These are phyloP conservation scores for Fusarium agapanthi DNA, from an alignment of 2,329 filamentous ascomycete genomes.

Conservation along the genomic window DNA sequence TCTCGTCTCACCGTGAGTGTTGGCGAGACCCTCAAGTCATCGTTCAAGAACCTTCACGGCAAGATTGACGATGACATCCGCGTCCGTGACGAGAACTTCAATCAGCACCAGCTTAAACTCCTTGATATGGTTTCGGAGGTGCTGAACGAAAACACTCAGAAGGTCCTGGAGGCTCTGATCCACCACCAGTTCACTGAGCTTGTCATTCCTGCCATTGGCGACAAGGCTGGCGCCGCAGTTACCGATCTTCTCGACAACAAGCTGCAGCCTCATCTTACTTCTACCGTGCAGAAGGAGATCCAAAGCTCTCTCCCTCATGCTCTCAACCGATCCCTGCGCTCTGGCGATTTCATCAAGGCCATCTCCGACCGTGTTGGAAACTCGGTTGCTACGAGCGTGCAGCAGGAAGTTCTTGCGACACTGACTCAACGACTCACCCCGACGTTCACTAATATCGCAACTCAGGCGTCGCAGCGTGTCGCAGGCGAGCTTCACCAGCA, in stretches of 20 bases:
- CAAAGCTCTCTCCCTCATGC: constrained; percentile 75
- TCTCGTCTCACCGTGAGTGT: constrained; percentile 59
- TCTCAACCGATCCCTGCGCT: constrained; percentile 64
- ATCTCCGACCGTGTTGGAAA: constrained; percentile 75
- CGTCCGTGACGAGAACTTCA: constrained; percentile 60
- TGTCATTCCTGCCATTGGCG: constrained; percentile 78
- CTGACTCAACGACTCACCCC: constrained; percentile 73
- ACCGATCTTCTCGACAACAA: constrained; percentile 75
- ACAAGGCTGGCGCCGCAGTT: constrained; percentile 72
- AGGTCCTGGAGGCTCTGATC: constrained; percentile 80
- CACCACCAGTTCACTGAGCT: constrained; percentile 77
- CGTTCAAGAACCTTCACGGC: constrained; percentile 68
- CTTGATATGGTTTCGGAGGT: constrained; percentile 68
- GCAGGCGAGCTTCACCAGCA: constrained; percentile 74
- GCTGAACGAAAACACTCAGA: constrained; percentile 70
- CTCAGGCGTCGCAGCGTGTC: constrained; percentile 73
- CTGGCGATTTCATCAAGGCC: constrained; percentile 74
- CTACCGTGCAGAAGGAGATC: constrained; percentile 76
- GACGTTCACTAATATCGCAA: constrained; percentile 70
- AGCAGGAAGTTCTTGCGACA: constrained; percentile 71
- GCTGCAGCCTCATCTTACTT: constrained; percentile 72
- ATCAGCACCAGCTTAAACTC: constrained; percentile 62
- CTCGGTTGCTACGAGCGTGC: constrained; percentile 72
- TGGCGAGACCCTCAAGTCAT: constrained; percentile 62
- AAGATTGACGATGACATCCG: constrained; percentile 72